phyloP scores from a whole-genome alignment of 2,329 filamentous ascomycete species.

The Phyllosticta capitalensis region DNA sequence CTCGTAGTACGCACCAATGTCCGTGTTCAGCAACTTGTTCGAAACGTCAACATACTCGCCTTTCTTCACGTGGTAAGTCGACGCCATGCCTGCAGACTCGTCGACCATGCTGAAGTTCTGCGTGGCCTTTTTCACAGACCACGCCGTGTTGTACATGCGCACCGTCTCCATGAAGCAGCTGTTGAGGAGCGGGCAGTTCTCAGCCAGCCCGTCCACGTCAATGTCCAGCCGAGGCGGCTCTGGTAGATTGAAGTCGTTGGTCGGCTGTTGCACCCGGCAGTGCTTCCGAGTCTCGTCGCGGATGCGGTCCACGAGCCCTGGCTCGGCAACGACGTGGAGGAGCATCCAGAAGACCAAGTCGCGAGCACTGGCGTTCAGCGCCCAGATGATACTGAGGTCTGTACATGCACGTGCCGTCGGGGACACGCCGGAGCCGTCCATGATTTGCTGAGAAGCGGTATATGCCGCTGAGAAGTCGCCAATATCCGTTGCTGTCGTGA shows the following conservation, averaged over 20 bases:
- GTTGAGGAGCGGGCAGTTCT: conserved; percentile 27
- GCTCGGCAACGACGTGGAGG: conserved; percentile 22
- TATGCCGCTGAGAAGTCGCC: conserved; percentile 26
- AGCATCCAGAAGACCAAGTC: conserved; percentile 34
- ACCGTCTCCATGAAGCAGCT: conserved; percentile 30
- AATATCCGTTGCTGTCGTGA: conserved; percentile 21
- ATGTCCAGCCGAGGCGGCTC: conserved; percentile 24
- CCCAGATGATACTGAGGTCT: conserved; percentile 46
- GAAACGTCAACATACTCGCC: conserved; percentile 28
- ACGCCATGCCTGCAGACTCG: conserved; percentile 15
- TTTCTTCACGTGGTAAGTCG: conserved; percentile 23
- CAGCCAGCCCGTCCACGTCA: conserved; percentile 24
- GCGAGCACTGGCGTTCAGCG: conserved; percentile 41
- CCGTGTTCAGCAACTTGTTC: conserved; percentile 28
- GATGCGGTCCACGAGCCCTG: conserved; percentile 18
- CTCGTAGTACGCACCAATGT: conserved; percentile 12
- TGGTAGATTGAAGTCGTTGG: conserved; percentile 22
- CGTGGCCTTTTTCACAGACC: conserved; percentile 26
- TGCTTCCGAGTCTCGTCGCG: conserved; percentile 26
- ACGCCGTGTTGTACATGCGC: conserved; percentile 26
- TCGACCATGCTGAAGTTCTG: conserved; percentile 28
- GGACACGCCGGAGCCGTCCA: conserved; percentile 21
- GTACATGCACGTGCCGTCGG: conserved; percentile 21
- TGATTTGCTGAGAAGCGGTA: conserved; percentile 21
- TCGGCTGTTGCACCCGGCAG: conserved; percentile 20